Evolutionary conservation across 164 flowering plant species (phyloP).

Genomic region (Santalum album): DNA sequence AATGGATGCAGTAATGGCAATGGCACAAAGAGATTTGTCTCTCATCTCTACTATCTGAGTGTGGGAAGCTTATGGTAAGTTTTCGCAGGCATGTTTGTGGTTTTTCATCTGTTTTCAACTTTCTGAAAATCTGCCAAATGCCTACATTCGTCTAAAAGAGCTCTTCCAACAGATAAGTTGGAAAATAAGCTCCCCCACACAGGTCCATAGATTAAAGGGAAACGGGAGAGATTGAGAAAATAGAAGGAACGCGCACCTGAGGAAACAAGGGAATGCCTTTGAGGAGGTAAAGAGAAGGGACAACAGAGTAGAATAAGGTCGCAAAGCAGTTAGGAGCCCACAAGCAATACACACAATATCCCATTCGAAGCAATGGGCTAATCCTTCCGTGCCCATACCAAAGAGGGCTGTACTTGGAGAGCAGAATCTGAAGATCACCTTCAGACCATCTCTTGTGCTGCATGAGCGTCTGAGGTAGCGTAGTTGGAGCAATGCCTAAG

Average conservation of each 20-base stretch:
- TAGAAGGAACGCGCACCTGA: constrained; percentile 22
- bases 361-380: constrained; percentile 35
- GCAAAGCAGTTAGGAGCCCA: constrained; percentile 54
- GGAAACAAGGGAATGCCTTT: constrained; percentile 54
- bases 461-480: constrained; percentile 38
- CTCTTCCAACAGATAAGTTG: too few relatives aligned
- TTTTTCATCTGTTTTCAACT: too few relatives aligned
- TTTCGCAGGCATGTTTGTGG: too few relatives aligned
- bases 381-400: constrained; percentile 40
- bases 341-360: constrained; percentile 34
- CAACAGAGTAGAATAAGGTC: constrained; percentile 33
- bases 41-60: too few relatives aligned
- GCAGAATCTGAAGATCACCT: constrained; percentile 57
- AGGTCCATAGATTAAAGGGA: too few relatives aligned
- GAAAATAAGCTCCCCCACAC: too few relatives aligned
- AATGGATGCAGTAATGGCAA: too few relatives aligned
- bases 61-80: too few relatives aligned
- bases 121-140: too few relatives aligned
- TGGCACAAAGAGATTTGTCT: too few relatives aligned
- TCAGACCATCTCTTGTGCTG: constrained; percentile 83
- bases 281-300: constrained; percentile 63
- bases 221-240: too few relatives aligned
- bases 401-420: constrained; percentile 43
- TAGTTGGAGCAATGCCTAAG: constrained; percentile 47
- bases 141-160: too few relatives aligned